Base-by-base conservation (phyloP, 192 early-diverging fungal species). In the Phycomyces nitens region DNA sequence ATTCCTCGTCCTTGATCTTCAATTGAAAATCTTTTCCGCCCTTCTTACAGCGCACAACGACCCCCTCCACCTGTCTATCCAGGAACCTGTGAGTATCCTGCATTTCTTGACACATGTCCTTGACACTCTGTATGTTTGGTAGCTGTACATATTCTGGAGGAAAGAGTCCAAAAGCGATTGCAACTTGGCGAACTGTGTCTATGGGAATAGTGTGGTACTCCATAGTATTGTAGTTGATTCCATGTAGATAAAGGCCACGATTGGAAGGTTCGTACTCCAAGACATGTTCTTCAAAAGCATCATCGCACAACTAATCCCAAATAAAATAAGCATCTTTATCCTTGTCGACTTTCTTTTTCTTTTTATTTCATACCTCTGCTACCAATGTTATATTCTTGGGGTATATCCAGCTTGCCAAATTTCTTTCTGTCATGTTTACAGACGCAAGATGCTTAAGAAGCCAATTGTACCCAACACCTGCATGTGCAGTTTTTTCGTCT, bases 1-100 rank as follows among this genome's bases (percentile, higher is more conserved):
- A 98, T 0, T 92, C 90, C 57, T 96, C 92, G 70, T 90, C 94
- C 70, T 97, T 97, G 79, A 95, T 82, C 79, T 98, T 98, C 80
- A 93, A 95, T 67, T 88, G 86, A 53, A 88, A 86, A 6, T 80
- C 74, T 0, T 43, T 34, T 29, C 52, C 43, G 34, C 61, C 63
- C 16, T 38, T 40, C 53, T 69, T 77, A 67, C 90, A 93, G 29
- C 96, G 84, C 23, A 98, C 82, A 6, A 98, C 96, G 72, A 94
- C 94, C 9, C 96, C 96, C 71, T 98, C 96, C 22, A 95, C 84
- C 6, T 90, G 79, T 5, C 87, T 74, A 15, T 82, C 84, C n/a
- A 88, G 79, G 40, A 86, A 88, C 40, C 82, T 77, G 16, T 89
- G 81, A 21, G 82, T 81, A 55, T 80, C 55, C 22, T 82, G 77